Evolutionary conservation across 352 stramenopile species (phyloP).

Genomic region (Globisporangium perplexum): DNA sequence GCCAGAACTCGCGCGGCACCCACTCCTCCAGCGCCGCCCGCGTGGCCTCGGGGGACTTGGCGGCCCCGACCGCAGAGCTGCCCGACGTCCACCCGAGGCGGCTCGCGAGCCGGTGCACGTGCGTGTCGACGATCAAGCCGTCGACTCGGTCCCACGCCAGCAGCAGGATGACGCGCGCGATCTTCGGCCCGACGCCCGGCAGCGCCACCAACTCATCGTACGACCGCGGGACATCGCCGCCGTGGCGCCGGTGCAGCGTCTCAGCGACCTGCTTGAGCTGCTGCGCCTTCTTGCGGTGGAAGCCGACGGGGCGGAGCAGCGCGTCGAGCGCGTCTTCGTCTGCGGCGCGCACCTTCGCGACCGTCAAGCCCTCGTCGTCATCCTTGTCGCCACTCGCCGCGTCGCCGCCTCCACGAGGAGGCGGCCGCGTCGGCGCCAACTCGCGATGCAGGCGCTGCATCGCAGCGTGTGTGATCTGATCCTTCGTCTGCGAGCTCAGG

Average conservation of each 20-base stretch:
- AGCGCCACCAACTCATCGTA: constrained; percentile 89
- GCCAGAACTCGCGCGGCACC: constrained; percentile 90
- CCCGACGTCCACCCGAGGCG: constrained; percentile 91
- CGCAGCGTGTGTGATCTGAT: constrained; percentile 83
- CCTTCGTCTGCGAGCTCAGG: constrained; percentile 96
- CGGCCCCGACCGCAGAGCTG: constrained; percentile 55
- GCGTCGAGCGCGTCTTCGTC: constrained; percentile 78
- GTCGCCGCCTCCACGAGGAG: no score
- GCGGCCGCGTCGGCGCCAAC: constrained; percentile 15
- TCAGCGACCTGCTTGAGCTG: constrained; percentile 88
- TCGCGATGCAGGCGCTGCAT: constrained; percentile 66
- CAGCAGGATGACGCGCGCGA: constrained; percentile 94
- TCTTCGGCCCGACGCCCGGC: constrained; percentile 95
- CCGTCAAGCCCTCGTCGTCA: constrained; percentile 59
- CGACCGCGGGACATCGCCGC: constrained; percentile 86
- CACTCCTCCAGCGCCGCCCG: constrained; percentile 90
- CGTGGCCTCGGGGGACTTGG: constrained; percentile 91
- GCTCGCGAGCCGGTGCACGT: constrained; percentile 97
- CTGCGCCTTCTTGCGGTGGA: constrained; percentile 96
- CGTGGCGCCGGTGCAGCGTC: constrained; percentile 32
- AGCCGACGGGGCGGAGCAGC: constrained; percentile 91
- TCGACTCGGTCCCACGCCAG: constrained; percentile 83
- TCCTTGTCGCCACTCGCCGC: no score
- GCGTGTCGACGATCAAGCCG: constrained; percentile 96
- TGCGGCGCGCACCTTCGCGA: constrained; percentile 84